These are phyloP conservation scores for Suillus hirtellus DNA, from an alignment of 768 basidiomycete species.

Conservation along the genomic window DNA sequence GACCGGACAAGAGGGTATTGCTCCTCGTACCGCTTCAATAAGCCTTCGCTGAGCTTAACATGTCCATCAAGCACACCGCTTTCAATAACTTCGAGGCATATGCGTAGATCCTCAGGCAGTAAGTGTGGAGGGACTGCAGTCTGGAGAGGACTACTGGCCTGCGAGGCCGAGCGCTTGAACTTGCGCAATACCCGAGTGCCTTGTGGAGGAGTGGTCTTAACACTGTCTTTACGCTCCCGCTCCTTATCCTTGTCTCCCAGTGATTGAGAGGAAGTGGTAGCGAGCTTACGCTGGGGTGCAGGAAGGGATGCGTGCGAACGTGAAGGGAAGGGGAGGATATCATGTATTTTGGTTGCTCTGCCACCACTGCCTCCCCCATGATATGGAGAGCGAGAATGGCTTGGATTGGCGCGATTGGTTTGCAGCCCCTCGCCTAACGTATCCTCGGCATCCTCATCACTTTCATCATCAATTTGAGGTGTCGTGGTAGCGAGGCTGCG, in stretches of 20 bases:
- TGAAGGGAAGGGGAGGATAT: slow-evolving; percentile 72
- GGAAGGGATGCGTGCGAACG: slow-evolving; percentile 80
- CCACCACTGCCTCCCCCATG: slow-evolving; percentile 47
- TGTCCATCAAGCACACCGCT: slow-evolving; percentile 89
- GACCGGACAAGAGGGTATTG: slow-evolving; percentile 93
- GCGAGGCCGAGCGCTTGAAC: slow-evolving; percentile 64
- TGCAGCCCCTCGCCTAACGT: slow-evolving; percentile 44
- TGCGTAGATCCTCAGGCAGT: slow-evolving; percentile 83
- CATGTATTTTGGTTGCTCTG: slow-evolving; percentile 40
- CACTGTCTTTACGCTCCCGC: slow-evolving; percentile 46
- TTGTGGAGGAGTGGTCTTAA: slow-evolving; percentile 36
- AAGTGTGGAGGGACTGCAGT: slow-evolving; percentile 71
- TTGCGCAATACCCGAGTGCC: slow-evolving; percentile 61
- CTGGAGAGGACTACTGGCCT: slow-evolving; percentile 44
- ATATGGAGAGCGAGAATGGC: slow-evolving; percentile 79
- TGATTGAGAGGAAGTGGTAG: slow-evolving; percentile 68
- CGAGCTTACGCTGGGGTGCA: slow-evolving; percentile 58
- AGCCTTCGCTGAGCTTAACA: slow-evolving; percentile 75
- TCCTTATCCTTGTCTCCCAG: slow-evolving; percentile 54
- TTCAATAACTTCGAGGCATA: slow-evolving; percentile 85
- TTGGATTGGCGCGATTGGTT: slow-evolving; percentile 33
- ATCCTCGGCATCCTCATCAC: slow-evolving; percentile 57
- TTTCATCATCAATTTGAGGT: slow-evolving; percentile 73
- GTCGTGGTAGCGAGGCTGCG: slow-evolving; percentile 48
- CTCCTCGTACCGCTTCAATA: slow-evolving; percentile 91